phyloP scores from a whole-genome alignment of 352 stramenopile genomes.

The Pythium folliculosum region DNA sequence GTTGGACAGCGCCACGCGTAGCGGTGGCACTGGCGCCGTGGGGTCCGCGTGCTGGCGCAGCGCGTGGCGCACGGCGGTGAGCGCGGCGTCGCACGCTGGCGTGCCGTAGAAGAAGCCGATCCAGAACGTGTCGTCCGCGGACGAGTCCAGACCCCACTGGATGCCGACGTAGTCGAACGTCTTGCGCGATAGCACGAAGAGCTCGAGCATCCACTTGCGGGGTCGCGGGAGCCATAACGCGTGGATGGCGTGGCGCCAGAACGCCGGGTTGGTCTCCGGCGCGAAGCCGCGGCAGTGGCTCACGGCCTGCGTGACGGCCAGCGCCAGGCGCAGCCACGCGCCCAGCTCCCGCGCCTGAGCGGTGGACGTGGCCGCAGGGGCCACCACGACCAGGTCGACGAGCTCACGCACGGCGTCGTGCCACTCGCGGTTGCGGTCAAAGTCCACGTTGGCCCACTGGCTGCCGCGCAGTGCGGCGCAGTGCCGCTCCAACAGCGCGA shows the following conservation, averaged over 20 bases:
- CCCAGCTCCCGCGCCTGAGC: background rate
- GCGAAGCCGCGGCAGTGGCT: constrained; percentile 8
- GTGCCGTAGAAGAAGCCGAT: background rate
- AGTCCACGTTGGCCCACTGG: background rate
- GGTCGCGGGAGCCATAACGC: background rate
- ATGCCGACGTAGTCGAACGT: background rate
- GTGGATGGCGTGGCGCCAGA: background rate
- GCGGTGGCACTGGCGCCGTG: background rate
- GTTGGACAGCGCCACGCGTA: background rate
- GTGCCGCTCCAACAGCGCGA: background rate
- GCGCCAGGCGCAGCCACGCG: background rate
- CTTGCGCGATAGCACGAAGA: background rate
- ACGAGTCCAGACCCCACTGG: background rate
- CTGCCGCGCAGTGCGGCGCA: background rate
- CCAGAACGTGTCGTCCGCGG: background rate
- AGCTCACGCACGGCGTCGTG: background rate
- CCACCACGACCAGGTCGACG: background rate
- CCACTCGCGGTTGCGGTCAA: background rate
- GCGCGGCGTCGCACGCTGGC: background rate
- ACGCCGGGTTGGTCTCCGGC: background rate
- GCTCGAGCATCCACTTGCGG: too few species aligned
- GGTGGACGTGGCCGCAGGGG: background rate
- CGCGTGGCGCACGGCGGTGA: background rate
- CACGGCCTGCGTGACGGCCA: constrained; percentile 2
- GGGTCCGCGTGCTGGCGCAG: background rate